Conservation (phyloP, 2,329 filamentous ascomycete species). For the Penicillium decumbens region DNA sequence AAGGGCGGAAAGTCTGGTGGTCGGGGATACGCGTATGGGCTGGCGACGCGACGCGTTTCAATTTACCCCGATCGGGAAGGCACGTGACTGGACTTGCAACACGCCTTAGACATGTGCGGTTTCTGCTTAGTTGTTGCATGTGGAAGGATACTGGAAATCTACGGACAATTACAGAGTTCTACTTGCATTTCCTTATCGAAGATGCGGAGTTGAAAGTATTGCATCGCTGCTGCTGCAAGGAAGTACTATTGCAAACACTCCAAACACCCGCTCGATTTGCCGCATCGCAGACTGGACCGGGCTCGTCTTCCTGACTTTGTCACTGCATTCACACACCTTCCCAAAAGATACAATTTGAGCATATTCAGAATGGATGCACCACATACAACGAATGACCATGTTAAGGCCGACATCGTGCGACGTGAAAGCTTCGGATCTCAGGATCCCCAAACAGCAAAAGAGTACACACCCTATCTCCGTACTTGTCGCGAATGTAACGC, state of each 20-base stretch:
- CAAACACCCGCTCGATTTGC: neutral
- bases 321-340: neutral
- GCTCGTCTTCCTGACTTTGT: neutral
- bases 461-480: constrained; percentile 45
- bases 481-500: neutral
- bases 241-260: neutral
- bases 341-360: neutral
- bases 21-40: constrained; percentile 6
- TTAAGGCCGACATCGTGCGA: constrained; percentile 20
- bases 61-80: constrained; percentile 33
- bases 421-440: constrained; percentile 47
- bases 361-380: constrained; percentile 23
- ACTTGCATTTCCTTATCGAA: too few relatives aligned
- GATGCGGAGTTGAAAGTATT: neutral
- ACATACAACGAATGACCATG: constrained; percentile 7
- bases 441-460: constrained; percentile 67
- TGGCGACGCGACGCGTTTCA: constrained; percentile 27
- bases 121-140: too few relatives aligned
- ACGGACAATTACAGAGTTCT: too few relatives aligned
- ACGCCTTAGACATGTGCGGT: too few relatives aligned
- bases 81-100: constrained; percentile 2
- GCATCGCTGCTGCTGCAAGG: neutral
- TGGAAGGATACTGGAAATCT: too few relatives aligned
- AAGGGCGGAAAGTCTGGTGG: constrained; percentile 6
- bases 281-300: neutral